A percentile compares a stretch with the other conserved stretches of the same genome.
Conservation (phyloP, 371 early-diverging fungal species). For the Apophysomyces elegans region DNA sequence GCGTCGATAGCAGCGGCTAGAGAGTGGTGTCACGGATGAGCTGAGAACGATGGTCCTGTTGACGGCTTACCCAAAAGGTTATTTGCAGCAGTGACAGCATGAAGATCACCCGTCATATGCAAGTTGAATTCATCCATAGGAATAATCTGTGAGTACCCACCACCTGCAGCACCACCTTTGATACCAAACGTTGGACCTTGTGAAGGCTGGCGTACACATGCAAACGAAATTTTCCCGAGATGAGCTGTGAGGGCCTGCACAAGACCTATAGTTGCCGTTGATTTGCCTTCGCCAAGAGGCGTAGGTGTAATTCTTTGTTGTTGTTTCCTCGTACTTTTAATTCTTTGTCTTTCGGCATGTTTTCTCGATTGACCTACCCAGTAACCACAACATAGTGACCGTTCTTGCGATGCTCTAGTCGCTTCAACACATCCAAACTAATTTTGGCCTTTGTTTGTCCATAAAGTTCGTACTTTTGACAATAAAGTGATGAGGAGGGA, state of each 20-base stretch:
- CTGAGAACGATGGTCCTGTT: constrained; percentile 7
- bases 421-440: constrained; percentile 72
- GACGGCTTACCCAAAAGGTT: constrained; percentile 64
- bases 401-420: constrained; percentile 73
- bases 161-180: constrained; percentile 97
- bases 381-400: constrained; percentile 93
- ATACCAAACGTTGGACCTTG: constrained; percentile 98
- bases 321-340: not conserved
- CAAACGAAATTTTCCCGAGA: constrained; percentile 80
- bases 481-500: not conserved
- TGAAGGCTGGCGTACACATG: constrained; percentile 94
- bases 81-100: constrained; percentile 95
- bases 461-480: constrained; percentile 77
- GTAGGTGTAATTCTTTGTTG: constrained; percentile 85
- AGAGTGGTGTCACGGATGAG: not conserved
- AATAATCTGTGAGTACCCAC: constrained; percentile 96
- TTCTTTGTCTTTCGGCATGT: not conserved
- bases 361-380: constrained; percentile 52
- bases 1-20: constrained; percentile 94
- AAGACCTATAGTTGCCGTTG: constrained; percentile 92
- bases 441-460: constrained; percentile 91
- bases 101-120: constrained; percentile 96
- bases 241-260: constrained; percentile 92
- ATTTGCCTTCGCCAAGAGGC: constrained; percentile 96
- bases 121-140: constrained; percentile 98